Conservation (phyloP, 768 basidiomycete species). For the Megacollybia marginata region DNA sequence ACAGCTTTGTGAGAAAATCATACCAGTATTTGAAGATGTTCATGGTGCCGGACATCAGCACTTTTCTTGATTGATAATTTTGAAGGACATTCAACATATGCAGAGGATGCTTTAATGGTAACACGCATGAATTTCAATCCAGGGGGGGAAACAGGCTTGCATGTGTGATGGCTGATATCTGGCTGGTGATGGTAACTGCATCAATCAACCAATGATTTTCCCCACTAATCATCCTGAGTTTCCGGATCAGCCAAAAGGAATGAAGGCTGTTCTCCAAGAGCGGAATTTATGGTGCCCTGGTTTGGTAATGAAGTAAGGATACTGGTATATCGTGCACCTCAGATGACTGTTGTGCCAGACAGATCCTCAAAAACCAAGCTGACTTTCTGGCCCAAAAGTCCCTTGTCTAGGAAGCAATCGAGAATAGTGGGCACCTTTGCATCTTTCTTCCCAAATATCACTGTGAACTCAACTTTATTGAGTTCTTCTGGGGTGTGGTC, state of each 20-base stretch:
- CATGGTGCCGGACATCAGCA: conserved; percentile 7
- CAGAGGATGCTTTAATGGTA: conserved; percentile 10
- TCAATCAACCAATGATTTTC: conserved; percentile 17
- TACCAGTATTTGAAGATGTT: conserved; percentile 10
- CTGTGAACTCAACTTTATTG: too few relatives aligned
- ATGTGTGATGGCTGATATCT: conserved; percentile 14
- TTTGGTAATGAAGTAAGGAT: conserved; percentile 11
- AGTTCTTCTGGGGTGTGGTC: too few relatives aligned
- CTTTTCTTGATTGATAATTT: conserved; percentile 16
- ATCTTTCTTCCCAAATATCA: too few relatives aligned
- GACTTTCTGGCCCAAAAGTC: conserved; percentile 15
- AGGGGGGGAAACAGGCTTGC: conserved; percentile 14
- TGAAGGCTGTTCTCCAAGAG: conserved; percentile 19
- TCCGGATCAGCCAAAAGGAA: conserved; percentile 21
- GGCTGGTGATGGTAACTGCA: not conserved
- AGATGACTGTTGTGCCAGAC: conserved; percentile 19
- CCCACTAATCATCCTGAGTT: conserved; percentile 15
- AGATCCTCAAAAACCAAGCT: conserved; percentile 14
- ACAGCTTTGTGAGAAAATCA: conserved; percentile 13
- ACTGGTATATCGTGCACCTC: conserved; percentile 3
- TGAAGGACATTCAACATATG: conserved; percentile 18
- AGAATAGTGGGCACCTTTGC: conserved; percentile 6
- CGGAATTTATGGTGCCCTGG: conserved; percentile 12
- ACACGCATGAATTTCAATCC: conserved; percentile 17
- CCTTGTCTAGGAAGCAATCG: conserved; percentile 10